Evolutionary conservation across 345 rosid genomes (phyloP).

Genomic region (Alliaria petiolata): DNA sequence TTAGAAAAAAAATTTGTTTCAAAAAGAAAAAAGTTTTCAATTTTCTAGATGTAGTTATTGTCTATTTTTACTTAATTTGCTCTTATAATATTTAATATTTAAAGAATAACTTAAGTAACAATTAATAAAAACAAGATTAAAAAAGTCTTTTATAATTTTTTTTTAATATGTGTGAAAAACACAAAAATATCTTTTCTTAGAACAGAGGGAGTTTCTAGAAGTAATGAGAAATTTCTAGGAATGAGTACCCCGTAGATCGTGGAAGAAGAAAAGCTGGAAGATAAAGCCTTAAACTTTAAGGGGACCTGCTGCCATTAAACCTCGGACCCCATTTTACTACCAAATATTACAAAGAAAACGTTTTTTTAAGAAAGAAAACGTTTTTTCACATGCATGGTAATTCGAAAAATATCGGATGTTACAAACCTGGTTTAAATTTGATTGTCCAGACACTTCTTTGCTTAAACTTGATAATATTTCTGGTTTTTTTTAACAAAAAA

Average conservation of each 20-base stretch:
- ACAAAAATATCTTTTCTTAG: too few relatives aligned
- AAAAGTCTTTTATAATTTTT: too few relatives aligned
- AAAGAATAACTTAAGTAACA: too few relatives aligned
- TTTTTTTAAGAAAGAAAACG: too few relatives aligned
- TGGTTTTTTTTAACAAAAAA: not conserved
- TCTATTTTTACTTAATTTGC: too few relatives aligned
- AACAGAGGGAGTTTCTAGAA: too few relatives aligned
- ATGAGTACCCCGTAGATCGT: not conserved
- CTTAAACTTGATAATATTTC: not conserved
- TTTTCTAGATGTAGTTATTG: too few relatives aligned
- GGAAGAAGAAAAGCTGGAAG: conserved; percentile 20
- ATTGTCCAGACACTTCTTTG: not conserved
- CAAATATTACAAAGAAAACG: not conserved
- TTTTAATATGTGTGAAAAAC: too few relatives aligned
- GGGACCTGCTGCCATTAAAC: conserved; percentile 21
- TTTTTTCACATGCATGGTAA: not conserved
- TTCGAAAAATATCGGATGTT: not conserved
- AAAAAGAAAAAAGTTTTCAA: too few relatives aligned
- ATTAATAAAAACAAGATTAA: too few relatives aligned
- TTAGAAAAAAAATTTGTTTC: too few relatives aligned
- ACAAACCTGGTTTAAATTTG: not conserved
- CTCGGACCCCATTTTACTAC: not conserved
- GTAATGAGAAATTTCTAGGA: conserved; percentile 1
- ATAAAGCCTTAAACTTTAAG: not conserved
- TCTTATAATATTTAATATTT: too few relatives aligned